These are phyloP conservation scores for Pseudoneurospora amorphoporcata DNA, from an alignment of 495 filamentous ascomycete species.

Conservation along the genomic window DNA sequence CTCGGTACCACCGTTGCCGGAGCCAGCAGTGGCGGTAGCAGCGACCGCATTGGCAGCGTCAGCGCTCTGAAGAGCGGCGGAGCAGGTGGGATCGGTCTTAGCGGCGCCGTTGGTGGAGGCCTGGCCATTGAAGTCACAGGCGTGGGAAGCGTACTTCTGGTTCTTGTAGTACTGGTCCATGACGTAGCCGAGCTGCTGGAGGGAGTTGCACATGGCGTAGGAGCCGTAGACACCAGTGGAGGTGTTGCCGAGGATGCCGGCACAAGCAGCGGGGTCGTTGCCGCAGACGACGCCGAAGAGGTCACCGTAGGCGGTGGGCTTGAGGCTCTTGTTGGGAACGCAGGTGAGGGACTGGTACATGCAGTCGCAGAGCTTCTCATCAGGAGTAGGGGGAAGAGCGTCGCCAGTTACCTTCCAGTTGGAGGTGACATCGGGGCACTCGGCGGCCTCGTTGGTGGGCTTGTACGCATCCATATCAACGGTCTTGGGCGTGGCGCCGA, in stretches of 20 bases:
- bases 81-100: constrained; percentile 10
- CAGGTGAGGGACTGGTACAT: constrained; percentile 66
- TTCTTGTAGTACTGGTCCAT: constrained; percentile 70
- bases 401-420: constrained; percentile 58
- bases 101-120: constrained; percentile 14
- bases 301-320: constrained; percentile 42
- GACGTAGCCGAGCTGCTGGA: constrained; percentile 69
- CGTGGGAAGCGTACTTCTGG: constrained; percentile 43
- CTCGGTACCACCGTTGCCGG: constrained; percentile 24
- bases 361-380: constrained; percentile 66
- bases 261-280: constrained; percentile 43
- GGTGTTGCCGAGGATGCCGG: constrained; percentile 59
- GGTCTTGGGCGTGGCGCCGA: constrained; percentile 53
- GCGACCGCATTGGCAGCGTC: constrained; percentile 33
- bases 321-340: constrained; percentile 42
- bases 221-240: constrained; percentile 72
- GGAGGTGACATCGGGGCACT: constrained; percentile 56
- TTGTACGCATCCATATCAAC: constrained; percentile 57
- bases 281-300: constrained; percentile 71
- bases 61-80: constrained; percentile 9
- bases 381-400: constrained; percentile 69
- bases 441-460: constrained; percentile 64
- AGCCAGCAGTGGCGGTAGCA: constrained; percentile 34
- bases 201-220: constrained; percentile 77
- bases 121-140: constrained; percentile 62